Evolutionary conservation across 1,284 basidiomycete species (phyloP), one percentile per base, ranked within the genome.

Genomic region (Ganoderma lucidum): DNA sequence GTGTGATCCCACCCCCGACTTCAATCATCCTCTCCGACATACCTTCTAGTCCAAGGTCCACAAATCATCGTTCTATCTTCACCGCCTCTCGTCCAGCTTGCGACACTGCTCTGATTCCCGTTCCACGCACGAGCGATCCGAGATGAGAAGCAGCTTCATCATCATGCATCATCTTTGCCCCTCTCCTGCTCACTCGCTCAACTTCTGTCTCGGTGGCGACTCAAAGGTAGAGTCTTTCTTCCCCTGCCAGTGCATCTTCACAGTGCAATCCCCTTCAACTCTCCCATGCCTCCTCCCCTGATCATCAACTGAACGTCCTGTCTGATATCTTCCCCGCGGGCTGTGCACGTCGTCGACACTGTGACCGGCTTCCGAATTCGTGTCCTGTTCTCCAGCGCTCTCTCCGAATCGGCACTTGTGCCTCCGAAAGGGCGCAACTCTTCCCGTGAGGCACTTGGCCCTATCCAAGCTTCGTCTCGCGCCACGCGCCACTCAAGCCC

Each of bases 231-330:
- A 48, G 51, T 35, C 45, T 48, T 30, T 60, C 9, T 30, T 39
- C 32, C 62, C 42, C 59, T 35, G 4, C 35, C 35, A 35, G 35
- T 1, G 35, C 55, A 61, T 62, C 32, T 42, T 39, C 28, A 45
- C 51, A 56, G 53, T 30, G 30, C 53, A 42, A 56, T 44, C 60
- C 45, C 59, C 17, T 39, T 19, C 61, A 51, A 23, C 42, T 59
- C 42, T 59, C 51, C 41, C 35, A 28, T 37, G 58, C 64, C 44
- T 48, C 53, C 5, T 3, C 37, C 6, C 37, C 45, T 61, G 64
- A 68, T 70, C 62, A 72, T 68, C 71, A 70, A 63, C 63, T 41
- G 64, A 70, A 70, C 68, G 63, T n/a, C 60, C 71, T 55, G 56
- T 60, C 2, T 6, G 23, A 23, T 48, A 6, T 28, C n/a, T 37